Evolutionary conservation across 139 green algal genomes (phyloP).

Genomic region (Auxenochlorella pyrenoidosa): DNA sequence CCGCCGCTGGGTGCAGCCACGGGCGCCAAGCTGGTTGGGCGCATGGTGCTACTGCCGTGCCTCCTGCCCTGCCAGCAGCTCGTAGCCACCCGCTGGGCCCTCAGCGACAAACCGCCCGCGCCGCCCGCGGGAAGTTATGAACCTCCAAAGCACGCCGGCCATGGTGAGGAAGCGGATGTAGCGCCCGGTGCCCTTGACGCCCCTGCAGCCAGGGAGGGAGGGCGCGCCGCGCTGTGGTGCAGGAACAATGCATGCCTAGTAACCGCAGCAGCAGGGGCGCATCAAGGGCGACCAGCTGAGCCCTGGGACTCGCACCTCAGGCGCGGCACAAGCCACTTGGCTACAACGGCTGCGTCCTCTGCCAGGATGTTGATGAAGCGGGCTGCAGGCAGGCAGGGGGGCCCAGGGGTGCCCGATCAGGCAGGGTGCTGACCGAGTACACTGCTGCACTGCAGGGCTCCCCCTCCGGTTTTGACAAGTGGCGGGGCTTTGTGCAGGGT

Average conservation of each 20-base stretch:
- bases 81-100: background rate
- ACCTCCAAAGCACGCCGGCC: slow-evolving; percentile 30
- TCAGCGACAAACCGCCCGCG: slow-evolving; percentile 45
- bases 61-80: background rate
- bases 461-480: no score
- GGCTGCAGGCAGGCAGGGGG: slow-evolving; percentile 2
- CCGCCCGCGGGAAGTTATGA: slow-evolving; percentile 22
- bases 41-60: background rate
- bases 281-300: background rate
- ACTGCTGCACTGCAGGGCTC: no score
- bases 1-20: no score
- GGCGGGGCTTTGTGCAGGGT: background rate
- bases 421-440: no score
- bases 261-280: background rate
- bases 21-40: no score
- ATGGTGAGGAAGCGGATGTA: slow-evolving; percentile 53
- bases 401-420: no score
- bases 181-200: slow-evolving; percentile 44
- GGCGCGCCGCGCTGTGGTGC: background rate
- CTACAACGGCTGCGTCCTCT: slow-evolving; percentile 49
- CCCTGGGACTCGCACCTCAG: slow-evolving; percentile 11
- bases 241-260: no score
- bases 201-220: slow-evolving; percentile 19
- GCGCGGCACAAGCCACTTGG: slow-evolving; percentile 55
- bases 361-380: slow-evolving; percentile 61